phyloP scores from a whole-genome alignment of 495 filamentous ascomycete species.

The Parathielavia hyrcaniae region DNA sequence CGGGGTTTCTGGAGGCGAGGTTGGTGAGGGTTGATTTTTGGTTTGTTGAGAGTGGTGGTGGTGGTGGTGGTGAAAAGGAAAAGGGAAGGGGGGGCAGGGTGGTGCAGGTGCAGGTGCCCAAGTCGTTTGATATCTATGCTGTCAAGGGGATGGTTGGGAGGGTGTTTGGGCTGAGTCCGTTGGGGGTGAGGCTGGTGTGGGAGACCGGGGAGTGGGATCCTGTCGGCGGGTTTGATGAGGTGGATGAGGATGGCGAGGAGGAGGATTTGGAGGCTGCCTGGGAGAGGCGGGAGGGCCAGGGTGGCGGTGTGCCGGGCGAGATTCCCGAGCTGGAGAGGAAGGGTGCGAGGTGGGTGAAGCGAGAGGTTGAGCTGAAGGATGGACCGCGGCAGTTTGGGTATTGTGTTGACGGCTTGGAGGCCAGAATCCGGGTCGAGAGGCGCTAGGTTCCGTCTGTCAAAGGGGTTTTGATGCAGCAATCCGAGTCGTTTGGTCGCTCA shows the following conservation, averaged over 20 bases:
- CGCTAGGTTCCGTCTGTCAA: slow-evolving; percentile 6
- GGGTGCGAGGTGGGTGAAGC: slow-evolving; percentile 53
- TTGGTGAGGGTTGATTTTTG: slow-evolving; percentile 60
- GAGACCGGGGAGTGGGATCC: slow-evolving; percentile 84
- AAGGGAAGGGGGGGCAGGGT: slow-evolving; percentile 16
- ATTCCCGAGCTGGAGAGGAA: slow-evolving; percentile 21
- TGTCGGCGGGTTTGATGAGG: slow-evolving; percentile 56
- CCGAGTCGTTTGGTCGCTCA: neutral
- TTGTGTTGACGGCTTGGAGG: slow-evolving; percentile 66
- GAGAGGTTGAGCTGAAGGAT: slow-evolving; percentile 77
- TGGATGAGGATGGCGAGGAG: slow-evolving; percentile 50
- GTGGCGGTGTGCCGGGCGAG: slow-evolving; percentile 7
- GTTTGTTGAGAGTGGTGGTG: slow-evolving; percentile 20
- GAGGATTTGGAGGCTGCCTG: slow-evolving; percentile 34
- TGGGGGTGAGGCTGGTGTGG: slow-evolving; percentile 61
- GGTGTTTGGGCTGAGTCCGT: slow-evolving; percentile 58
- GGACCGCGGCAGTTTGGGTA: slow-evolving; percentile 76
- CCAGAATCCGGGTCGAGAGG: slow-evolving; percentile 61
- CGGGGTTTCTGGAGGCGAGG: slow-evolving; percentile 65
- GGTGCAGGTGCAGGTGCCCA: slow-evolving; percentile 67
- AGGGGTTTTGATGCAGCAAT: neutral
- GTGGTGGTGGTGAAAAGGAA: slow-evolving; percentile 17
- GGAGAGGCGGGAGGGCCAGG: slow-evolving; percentile 17
- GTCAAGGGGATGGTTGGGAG: slow-evolving; percentile 71
- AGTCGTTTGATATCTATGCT: slow-evolving; percentile 68